Evolutionary conservation across 2,329 filamentous ascomycete species (phyloP), one percentile per base, ranked within the genome.

Genomic region (Alternaria tenuissima): DNA sequence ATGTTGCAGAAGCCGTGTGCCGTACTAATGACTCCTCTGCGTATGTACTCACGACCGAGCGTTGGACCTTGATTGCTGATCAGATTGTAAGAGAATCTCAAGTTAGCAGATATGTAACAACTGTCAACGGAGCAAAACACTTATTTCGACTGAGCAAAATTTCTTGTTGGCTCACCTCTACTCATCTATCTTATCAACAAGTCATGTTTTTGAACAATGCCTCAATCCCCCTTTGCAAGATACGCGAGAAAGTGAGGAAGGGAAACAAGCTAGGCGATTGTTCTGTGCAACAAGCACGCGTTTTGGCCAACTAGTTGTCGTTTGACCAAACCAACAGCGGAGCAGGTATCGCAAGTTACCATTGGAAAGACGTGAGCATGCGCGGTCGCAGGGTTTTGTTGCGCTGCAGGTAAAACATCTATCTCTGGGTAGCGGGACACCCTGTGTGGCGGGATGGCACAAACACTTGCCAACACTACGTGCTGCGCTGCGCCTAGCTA

Each of bases 231-330:
- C 9, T 43, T 22, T 44, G 16, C 24, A 44, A 57, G 24, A 57
- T 26, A 43, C 24, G 20, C 30, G 41, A 49, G n/a, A 58, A 54
- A 53, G 32, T 11, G 46, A 24, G 55, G n/a, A 20, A 20, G 38
- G 59, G 46, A 44, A 49, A 54, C 57, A 52, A 56, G 39, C 52
- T 41, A 57, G 34, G 39, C 58, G 60, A 63, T 65, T 63, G 65
- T 39, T 9, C 7, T 30, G 65, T 64, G 44, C 34, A 47, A 69
- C 28, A 30, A 30, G 51, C 58, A 62, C 48, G n/a, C 22, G 59
- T 64, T 62, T 62, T 59, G 43, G 7, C 38, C 38, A 20, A 20
- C 22, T 41, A 14, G 9, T 11, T 30, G 28, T 30, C 28, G 61
- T 63, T 63, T 63, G 61, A 43, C 24, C 44, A 42, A 57, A 30